These are phyloP conservation scores for Musa beccarii DNA, from an alignment of 176 grass and related monocot species.

Conservation along the genomic window DNA sequence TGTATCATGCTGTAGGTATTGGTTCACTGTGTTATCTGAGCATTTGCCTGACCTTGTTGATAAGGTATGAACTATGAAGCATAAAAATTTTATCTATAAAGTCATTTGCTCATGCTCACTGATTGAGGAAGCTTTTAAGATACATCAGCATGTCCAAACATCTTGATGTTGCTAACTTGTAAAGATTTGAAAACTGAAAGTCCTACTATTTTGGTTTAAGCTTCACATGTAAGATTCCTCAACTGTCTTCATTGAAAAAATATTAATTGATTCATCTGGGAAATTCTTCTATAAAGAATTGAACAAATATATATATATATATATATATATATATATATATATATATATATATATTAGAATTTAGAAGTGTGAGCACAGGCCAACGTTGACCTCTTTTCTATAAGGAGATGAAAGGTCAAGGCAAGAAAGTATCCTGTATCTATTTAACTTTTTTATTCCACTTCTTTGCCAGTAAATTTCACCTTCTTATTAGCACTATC, in stretches of 20 bases:
- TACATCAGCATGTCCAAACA: neutral
- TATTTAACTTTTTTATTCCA: no score
- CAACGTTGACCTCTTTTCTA: no score
- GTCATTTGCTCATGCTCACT: neutral
- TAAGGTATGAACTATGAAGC: constrained; percentile 68
- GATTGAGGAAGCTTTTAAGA: neutral
- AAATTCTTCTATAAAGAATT: no score
- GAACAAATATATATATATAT: no score
- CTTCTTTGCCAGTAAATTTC: no score
- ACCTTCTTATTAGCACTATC: no score
- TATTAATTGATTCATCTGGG: no score
- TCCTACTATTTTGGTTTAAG: neutral
- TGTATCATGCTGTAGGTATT: constrained; percentile 56
- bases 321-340: no score
- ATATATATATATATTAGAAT: no score
- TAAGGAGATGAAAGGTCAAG: no score
- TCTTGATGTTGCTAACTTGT: neutral
- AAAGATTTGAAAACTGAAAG: neutral
- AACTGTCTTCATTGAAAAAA: neutral
- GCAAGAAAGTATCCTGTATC: no score
- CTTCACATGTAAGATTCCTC: neutral
- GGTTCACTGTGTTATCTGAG: constrained; percentile 79
- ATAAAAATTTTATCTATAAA: constrained; percentile 15
- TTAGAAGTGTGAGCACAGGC: no score
- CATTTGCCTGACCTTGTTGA: constrained; percentile 82